Conservation (phyloP, 2,329 filamentous ascomycete genomes). For the Ophiostoma piceae region DNA sequence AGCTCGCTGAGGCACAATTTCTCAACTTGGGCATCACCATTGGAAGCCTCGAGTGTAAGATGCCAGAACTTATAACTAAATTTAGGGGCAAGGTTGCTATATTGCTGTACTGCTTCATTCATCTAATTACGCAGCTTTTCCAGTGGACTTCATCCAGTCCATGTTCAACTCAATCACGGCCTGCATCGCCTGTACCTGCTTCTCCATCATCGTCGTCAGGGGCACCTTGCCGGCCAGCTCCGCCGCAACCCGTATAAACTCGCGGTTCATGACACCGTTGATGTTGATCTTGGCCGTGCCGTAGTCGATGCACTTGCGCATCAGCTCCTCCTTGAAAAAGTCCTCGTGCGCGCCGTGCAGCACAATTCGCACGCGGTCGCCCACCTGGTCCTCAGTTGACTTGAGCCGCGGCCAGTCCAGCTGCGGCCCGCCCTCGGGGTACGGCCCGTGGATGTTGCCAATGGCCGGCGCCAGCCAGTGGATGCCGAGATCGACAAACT, state of each 20-base stretch:
- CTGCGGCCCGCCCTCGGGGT: slow-evolving; percentile 51
- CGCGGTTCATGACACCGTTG: slow-evolving; percentile 34
- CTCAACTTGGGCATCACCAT: too few relatives aligned
- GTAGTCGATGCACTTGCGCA: slow-evolving; percentile 46
- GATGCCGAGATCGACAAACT: slow-evolving; percentile 58
- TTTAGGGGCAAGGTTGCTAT: too few relatives aligned
- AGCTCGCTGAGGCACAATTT: too few relatives aligned
- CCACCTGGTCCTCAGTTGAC: slow-evolving; percentile 35
- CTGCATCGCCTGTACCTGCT: slow-evolving; percentile 28
- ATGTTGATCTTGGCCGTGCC: slow-evolving; percentile 55
- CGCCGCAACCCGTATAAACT: slow-evolving; percentile 21
- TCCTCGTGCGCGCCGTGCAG: slow-evolving; percentile 29
- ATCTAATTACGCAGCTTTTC: slow-evolving; percentile 23
- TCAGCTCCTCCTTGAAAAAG: slow-evolving; percentile 39
- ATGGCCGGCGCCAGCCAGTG: slow-evolving; percentile 61
- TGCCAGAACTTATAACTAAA: too few relatives aligned
- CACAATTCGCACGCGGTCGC: slow-evolving; percentile 25
- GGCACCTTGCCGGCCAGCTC: slow-evolving; percentile 27
- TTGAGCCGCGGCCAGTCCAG: slow-evolving; percentile 49
- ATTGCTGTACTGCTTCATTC: background rate
- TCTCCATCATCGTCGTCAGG: slow-evolving; percentile 29
- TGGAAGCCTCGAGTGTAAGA: too few relatives aligned
- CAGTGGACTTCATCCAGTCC: slow-evolving; percentile 29
- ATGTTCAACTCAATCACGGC: slow-evolving; percentile 29
- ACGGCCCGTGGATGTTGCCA: slow-evolving; percentile 61